These are phyloP conservation scores for Penicillium sp. DNA, from an alignment of 2,329 filamentous ascomycete species.

Conservation along the genomic window DNA sequence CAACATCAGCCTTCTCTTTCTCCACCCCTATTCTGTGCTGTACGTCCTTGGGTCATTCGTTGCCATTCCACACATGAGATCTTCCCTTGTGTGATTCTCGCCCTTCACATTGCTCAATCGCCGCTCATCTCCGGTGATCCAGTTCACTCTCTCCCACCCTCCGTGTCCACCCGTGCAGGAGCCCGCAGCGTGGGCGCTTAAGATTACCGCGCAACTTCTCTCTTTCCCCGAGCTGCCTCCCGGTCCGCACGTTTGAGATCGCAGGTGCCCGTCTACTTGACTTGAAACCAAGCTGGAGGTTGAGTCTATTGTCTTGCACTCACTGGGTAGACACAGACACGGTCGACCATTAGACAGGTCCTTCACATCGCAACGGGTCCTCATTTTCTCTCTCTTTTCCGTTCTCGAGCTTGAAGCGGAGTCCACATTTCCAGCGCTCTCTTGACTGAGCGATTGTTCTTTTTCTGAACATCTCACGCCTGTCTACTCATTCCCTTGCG, in stretches of 20 bases:
- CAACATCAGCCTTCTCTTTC: slow-evolving; percentile 10
- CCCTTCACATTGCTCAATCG: not conserved
- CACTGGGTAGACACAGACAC: too few relatives aligned
- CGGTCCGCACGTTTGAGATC: slow-evolving; percentile 1
- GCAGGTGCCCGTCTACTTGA: not conserved
- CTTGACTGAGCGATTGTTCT: not conserved
- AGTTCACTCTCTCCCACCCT: slow-evolving; percentile 2
- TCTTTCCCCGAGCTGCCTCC: slow-evolving; percentile 12
- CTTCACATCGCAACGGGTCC: too few relatives aligned
- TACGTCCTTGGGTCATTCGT: not conserved
- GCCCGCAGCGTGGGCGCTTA: slow-evolving; percentile 17
- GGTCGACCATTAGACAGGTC: too few relatives aligned
- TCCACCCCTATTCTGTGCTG: slow-evolving; percentile 3
- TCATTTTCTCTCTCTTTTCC: not conserved
- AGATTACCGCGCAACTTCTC: slow-evolving; percentile 13
- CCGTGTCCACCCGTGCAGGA: slow-evolving; percentile 4
- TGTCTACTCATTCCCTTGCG: not conserved
- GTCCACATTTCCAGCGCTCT: not conserved
- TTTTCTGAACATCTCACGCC: not conserved
- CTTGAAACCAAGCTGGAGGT: not conserved
- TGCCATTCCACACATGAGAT: not conserved
- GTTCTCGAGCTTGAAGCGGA: not conserved
- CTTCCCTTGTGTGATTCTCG: not conserved
- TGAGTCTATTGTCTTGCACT: not conserved
- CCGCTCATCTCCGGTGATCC: slow-evolving; percentile 5